Base-by-base conservation (phyloP, 2,329 filamentous ascomycete species). In the Parafenestella ontariensis region DNA sequence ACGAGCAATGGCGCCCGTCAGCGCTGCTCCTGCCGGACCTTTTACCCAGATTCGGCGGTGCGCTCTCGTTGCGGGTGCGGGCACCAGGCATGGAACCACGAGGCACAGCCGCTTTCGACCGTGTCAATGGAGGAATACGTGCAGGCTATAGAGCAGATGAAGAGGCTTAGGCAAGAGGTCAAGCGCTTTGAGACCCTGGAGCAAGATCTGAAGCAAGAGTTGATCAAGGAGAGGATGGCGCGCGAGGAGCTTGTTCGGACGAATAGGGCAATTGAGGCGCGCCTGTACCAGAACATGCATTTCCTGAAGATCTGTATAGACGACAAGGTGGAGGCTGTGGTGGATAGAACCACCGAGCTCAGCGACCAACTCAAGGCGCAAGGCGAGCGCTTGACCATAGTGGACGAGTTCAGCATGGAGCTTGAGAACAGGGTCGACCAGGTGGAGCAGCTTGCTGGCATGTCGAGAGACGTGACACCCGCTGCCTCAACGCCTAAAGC, bases 31-130 rank as follows among this genome's bases (percentile, higher is more conserved):
- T 81, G 79, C 54, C 77, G 78, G 46, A 74, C 72, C 62, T 81
- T 78, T 69, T 76, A 74, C 11, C 77, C 77, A 4, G 71, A 74
- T 46, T 58, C 71, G 9, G 49, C 69, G 11, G 64, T 76, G 18
- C 72, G 72, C 57, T 77, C 76, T n/a, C 72, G 65, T 45, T 81
- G 79, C 58, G 77, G 77, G 18, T 81, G 78, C 60, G 78, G 78
- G 13, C 78, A 81, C 64, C 78, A 79, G 64, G 78, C 78, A 61
- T 81, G 78, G 73, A 76, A 77, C 58, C 79, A 81, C 59, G 74
- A 76, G 54, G 62, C 67, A 5, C 69, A 76, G 52, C 69, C 72
- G 9, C 47, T 71, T 20, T 68, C 69, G 3, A 62, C 66, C 5
- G 74, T 76, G 26, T 69, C 75, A 33, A 65, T 70, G 51, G 73